Evolutionary conservation across 176 grass and related monocot genomes (phyloP).

Genomic region (Bonia amplexicaulis): DNA sequence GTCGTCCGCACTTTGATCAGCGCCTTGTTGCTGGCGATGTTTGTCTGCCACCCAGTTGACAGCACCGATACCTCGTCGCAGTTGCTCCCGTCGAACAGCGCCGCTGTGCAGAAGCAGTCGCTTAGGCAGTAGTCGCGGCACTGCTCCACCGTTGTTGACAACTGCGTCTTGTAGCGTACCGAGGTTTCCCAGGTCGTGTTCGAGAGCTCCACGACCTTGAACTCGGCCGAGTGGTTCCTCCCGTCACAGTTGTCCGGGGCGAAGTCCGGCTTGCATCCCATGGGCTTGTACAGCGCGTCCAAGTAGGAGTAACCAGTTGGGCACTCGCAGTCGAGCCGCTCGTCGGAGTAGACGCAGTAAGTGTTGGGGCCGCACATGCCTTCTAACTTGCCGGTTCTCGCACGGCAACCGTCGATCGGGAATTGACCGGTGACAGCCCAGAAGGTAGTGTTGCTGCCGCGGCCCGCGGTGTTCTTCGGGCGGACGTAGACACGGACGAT

Average conservation of each 20-base stretch:
- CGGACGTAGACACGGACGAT: constrained; percentile 17
- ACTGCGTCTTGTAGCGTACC: constrained; percentile 11
- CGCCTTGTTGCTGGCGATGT: not conserved
- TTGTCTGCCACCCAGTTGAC: not conserved
- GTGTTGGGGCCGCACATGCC: constrained; percentile 21
- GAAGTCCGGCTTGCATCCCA: constrained; percentile 28
- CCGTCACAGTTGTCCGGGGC: constrained; percentile 9
- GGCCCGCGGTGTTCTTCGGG: not conserved
- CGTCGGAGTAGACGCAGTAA: not conserved
- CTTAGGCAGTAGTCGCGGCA: not conserved
- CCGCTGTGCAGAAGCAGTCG: constrained; percentile 16
- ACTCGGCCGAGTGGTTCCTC: not conserved
- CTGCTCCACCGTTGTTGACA: not conserved
- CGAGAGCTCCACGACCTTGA: not conserved
- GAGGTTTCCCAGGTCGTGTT: constrained; percentile 16
- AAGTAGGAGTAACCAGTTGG: not conserved
- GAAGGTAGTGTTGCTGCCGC: not conserved
- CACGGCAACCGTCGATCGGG: constrained; percentile 10
- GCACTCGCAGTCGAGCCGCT: constrained; percentile 11
- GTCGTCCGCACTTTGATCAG: constrained; percentile 1
- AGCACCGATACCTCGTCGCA: constrained; percentile 8
- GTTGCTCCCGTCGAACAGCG: not conserved
- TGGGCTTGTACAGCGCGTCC: not conserved
- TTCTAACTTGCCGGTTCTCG: not conserved
- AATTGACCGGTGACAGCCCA: not conserved